phyloP scores from a whole-genome alignment of 306 rosid genomes.

The Corylus americana region DNA sequence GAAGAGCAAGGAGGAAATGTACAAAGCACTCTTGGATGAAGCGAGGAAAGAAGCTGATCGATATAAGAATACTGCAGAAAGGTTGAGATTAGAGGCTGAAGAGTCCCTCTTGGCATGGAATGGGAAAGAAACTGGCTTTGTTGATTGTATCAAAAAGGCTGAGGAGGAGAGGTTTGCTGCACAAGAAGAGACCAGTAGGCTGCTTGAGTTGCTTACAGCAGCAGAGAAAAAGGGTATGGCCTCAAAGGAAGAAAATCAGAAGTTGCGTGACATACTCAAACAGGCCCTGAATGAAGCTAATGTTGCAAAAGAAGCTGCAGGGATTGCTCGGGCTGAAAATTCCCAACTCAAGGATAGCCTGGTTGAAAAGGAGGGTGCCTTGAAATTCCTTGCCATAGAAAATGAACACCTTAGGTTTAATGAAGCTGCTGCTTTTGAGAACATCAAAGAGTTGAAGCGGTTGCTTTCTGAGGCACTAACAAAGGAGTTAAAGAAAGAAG shows the following conservation, averaged over 20 bases:
- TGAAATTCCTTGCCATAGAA: conserved; percentile 48
- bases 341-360: conserved; percentile 59
- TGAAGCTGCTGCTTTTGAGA: conserved; percentile 64
- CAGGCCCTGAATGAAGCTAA: conserved; percentile 87
- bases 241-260: conserved; percentile 74
- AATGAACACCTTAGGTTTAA: conserved; percentile 59
- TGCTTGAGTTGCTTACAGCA: conserved; percentile 36
- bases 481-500: conserved; percentile 41
- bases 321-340: conserved; percentile 69
- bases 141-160: conserved; percentile 61
- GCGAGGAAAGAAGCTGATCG: conserved; percentile 63
- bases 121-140: conserved; percentile 67
- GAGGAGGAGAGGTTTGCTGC: conserved; percentile 65
- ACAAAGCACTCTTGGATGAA: conserved; percentile 43
- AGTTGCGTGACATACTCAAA: conserved; percentile 79
- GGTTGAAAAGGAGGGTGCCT: conserved; percentile 37
- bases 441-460: conserved; percentile 62
- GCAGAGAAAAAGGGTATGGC: conserved; percentile 37
- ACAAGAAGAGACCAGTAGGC: conserved; percentile 42
- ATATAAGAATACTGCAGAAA: conserved; percentile 57
- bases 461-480: conserved; percentile 50
- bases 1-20: conserved; percentile 47
- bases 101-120: conserved; percentile 77
- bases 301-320: conserved; percentile 77
- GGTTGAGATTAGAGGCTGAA: conserved; percentile 81